Conservation (phyloP, 805 yeast species). For the Myxozyma neotropica region DNA sequence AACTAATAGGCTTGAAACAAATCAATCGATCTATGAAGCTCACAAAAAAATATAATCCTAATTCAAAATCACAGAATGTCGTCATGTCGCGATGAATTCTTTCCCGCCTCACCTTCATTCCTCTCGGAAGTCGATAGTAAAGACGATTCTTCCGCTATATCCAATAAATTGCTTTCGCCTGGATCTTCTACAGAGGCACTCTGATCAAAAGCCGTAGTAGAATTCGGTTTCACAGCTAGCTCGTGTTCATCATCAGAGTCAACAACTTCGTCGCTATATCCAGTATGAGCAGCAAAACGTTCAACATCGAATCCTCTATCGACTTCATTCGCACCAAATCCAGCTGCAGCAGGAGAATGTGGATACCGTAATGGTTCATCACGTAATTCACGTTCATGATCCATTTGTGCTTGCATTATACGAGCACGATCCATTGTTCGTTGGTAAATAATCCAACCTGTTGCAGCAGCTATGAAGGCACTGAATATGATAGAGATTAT, state of each 20-base stretch:
- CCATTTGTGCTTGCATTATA: conserved; percentile 10
- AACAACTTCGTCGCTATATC: not conserved
- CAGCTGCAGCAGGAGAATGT: not conserved
- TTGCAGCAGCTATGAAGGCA: conserved; percentile 19
- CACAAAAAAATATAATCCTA: no score
- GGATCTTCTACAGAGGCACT: not conserved
- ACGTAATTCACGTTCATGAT: conserved; percentile 9
- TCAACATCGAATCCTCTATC: conserved; percentile 1
- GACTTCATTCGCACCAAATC: not conserved
- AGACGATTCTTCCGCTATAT: no score
- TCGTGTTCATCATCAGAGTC: conserved; percentile 4
- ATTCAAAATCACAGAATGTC: no score
- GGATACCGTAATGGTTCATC: conserved; percentile 19
- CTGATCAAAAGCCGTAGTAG: no score
- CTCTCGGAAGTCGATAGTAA: no score
- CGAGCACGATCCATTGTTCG: conserved; percentile 27
- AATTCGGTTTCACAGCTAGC: not conserved
- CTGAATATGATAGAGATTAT: conserved; percentile 22
- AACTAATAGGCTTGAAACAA: no score
- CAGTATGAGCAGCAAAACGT: not conserved
- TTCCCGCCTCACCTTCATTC: no score
- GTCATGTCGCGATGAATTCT: no score
- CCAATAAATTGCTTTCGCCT: no score
- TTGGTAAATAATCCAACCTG: conserved; percentile 32
- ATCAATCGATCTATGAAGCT: no score